Conservation (phyloP, 2,329 filamentous ascomycete genomes). For the Ambrosiella cleistominuta region DNA sequence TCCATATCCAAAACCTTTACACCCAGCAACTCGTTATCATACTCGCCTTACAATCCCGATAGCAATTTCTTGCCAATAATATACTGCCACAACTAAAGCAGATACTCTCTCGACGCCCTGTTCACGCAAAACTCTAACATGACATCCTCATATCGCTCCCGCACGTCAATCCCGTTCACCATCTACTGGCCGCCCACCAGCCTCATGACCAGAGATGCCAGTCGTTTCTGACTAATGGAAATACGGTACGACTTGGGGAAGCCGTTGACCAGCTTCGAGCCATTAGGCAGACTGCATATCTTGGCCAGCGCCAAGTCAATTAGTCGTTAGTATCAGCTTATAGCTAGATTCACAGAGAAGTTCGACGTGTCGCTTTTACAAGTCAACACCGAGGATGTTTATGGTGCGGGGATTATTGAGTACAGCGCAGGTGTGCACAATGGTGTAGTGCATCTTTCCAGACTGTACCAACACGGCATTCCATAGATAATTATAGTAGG, state of each 20-base stretch:
- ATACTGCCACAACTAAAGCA: too few relatives aligned
- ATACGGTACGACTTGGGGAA: not conserved
- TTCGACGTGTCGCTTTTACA: not conserved
- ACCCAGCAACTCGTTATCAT: too few relatives aligned
- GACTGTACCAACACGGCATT: not conserved
- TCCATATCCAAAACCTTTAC: too few relatives aligned
- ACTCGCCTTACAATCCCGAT: too few relatives aligned
- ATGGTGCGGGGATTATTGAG: not conserved
- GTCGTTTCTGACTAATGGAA: not conserved
- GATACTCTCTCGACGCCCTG: too few relatives aligned
- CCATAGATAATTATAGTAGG: constrained; percentile 5
- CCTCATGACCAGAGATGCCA: not conserved
- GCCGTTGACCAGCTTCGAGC: not conserved
- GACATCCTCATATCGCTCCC: not conserved
- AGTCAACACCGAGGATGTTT: not conserved
- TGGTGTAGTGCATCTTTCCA: not conserved
- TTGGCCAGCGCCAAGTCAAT: not conserved
- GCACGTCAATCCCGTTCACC: not conserved
- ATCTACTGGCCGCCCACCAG: not conserved
- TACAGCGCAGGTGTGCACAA: not conserved
- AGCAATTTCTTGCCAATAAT: too few relatives aligned
- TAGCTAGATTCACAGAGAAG: too few relatives aligned
- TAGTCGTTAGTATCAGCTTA: too few relatives aligned
- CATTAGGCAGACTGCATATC: not conserved
- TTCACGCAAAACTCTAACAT: not conserved